Conservation (phyloP, 345 rosid genomes). For the Salix arbutifolia region DNA sequence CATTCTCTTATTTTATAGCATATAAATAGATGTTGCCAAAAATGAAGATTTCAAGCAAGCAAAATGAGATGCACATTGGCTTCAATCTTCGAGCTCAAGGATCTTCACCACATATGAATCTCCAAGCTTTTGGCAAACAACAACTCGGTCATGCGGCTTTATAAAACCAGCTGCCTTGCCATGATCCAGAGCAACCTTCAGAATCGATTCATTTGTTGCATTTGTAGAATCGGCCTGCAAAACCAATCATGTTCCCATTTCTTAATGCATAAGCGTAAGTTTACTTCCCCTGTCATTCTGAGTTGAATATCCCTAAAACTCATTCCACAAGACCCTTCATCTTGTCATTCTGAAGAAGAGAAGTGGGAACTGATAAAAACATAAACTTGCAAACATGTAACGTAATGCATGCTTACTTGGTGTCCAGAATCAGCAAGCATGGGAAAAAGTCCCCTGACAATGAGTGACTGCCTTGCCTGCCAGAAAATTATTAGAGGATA, state of each 20-base stretch:
- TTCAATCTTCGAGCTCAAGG: conserved; percentile 56
- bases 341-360: background rate
- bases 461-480: conserved; percentile 70
- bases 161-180: conserved; percentile 53
- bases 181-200: conserved; percentile 61
- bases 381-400: background rate
- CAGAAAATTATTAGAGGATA: background rate
- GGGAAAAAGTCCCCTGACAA: conserved; percentile 64
- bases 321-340: background rate
- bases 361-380: background rate
- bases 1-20: background rate
- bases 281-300: background rate
- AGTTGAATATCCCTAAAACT: background rate
- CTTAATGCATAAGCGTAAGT: background rate
- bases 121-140: conserved; percentile 60
- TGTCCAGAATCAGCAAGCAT: conserved; percentile 62
- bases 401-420: conserved; percentile 30
- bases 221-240: conserved; percentile 43
- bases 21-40: background rate
- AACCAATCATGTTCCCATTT: background rate
- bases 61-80: background rate
- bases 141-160: conserved; percentile 57
- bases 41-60: background rate
- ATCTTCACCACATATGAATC: conserved; percentile 61
- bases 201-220: conserved; percentile 43